Percentiles rank a stretch among this genome's conserved stretches.
Evolutionary conservation across 345 rosid species (phyloP).

Genomic region (Theobroma cacao): DNA sequence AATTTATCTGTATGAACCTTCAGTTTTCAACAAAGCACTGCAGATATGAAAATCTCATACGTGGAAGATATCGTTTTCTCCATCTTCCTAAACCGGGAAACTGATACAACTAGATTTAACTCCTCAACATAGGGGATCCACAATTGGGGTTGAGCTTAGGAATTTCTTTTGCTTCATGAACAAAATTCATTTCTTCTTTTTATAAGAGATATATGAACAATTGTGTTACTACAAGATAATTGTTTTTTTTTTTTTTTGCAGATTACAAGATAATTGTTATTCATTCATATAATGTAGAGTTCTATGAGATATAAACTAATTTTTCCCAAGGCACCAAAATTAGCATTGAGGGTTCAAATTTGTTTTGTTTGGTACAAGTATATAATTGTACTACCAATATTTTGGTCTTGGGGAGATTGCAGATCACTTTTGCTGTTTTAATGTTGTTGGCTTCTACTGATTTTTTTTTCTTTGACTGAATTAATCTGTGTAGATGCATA

Average conservation of each 20-base stretch:
- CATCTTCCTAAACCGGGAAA: conserved; percentile 6
- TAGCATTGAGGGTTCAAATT: background rate
- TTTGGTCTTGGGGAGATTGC: background rate
- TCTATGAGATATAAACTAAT: background rate
- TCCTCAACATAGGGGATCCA: background rate
- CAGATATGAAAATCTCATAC: conserved; percentile 20
- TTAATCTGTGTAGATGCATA: conserved; percentile 68
- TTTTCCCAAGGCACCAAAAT: background rate
- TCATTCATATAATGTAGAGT: background rate
- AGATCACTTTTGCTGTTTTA: background rate
- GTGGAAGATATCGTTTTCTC: background rate
- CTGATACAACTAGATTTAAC: background rate
- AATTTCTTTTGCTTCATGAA: background rate
- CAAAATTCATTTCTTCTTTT: background rate
- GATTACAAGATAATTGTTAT: background rate
- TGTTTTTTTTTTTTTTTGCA: too few relatives aligned
- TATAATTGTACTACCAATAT: background rate
- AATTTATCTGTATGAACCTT: conserved; percentile 8
- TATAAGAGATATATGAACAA: background rate
- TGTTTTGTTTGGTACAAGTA: background rate
- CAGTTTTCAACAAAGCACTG: conserved; percentile 14
- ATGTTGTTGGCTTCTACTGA: background rate
- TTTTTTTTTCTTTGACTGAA: background rate
- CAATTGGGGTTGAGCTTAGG: background rate
- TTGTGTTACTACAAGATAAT: too few relatives aligned